Evolutionary conservation across 257 asterid species (phyloP).

Genomic region (Gardenia jasminoides): DNA sequence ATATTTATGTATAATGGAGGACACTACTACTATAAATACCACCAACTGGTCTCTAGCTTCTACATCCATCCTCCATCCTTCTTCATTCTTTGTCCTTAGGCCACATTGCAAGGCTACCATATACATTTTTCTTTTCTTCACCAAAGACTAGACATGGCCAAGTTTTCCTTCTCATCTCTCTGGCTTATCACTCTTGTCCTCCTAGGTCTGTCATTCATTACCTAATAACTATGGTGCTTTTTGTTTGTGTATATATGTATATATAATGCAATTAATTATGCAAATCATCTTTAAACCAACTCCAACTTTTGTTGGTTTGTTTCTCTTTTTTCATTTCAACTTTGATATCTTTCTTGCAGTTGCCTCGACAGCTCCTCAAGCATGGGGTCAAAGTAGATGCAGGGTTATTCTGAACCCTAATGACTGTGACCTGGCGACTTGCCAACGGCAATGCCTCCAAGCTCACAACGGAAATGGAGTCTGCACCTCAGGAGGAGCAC

Average conservation of each 20-base stretch:
- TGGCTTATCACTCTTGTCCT: conserved; percentile 3
- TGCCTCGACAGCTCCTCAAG: conserved; percentile 9
- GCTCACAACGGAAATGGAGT: conserved; percentile 17
- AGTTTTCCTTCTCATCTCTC: not conserved
- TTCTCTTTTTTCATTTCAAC: not conserved
- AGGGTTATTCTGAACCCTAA: not conserved
- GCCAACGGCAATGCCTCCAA: conserved; percentile 18
- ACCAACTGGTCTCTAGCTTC: not conserved
- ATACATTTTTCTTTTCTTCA: not conserved
- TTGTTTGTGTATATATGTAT: too few relatives aligned
- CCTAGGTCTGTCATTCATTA: not conserved
- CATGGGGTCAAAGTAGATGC: conserved; percentile 22
- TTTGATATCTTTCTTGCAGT: conserved; percentile 10
- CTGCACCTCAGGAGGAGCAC: conserved; percentile 4
- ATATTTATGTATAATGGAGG: too few relatives aligned
- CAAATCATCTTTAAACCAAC: not conserved
- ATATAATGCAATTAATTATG: not conserved
- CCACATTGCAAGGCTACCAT: not conserved
- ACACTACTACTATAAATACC: not conserved
- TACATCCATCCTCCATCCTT: not conserved
- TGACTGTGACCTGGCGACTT: conserved; percentile 20
- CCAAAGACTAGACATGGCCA: not conserved
- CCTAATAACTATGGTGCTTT: too few relatives aligned
- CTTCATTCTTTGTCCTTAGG: not conserved
- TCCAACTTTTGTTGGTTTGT: not conserved